A percentile compares a stretch with the other conserved stretches of the same genome.
Evolutionary conservation across 441 rosid genomes (phyloP).

Genomic region (Geranium incanum): DNA sequence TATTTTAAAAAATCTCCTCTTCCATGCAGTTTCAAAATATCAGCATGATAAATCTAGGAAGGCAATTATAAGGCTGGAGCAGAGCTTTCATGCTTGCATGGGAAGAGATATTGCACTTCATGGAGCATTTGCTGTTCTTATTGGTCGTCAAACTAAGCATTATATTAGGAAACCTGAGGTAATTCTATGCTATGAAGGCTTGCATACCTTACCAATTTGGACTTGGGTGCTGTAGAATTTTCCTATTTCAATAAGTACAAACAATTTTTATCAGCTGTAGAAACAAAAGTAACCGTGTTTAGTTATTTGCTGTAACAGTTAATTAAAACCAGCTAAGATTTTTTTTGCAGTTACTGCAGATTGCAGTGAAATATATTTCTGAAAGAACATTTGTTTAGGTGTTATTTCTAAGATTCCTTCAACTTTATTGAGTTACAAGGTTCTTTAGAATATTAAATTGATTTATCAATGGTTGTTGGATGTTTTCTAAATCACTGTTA

Average conservation of each 20-base stretch:
- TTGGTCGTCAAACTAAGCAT: constrained; percentile 73
- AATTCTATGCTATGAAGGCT: constrained; percentile 19
- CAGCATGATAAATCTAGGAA: constrained; percentile 51
- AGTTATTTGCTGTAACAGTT: too few relatives aligned
- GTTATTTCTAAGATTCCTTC: too few relatives aligned
- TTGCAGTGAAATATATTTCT: too few relatives aligned
- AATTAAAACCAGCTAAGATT: too few relatives aligned
- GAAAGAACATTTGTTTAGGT: too few relatives aligned
- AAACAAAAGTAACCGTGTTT: too few relatives aligned
- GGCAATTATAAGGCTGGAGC: constrained; percentile 71
- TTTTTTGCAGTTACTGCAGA: too few relatives aligned
- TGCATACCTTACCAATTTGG: background rate
- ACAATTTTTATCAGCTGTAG: too few relatives aligned
- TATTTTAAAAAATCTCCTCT: constrained; percentile 6
- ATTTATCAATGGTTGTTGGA: too few relatives aligned
- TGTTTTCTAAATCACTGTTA: background rate
- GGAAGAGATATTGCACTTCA: constrained; percentile 69
- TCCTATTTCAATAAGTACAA: background rate
- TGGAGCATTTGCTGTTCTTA: constrained; percentile 68
- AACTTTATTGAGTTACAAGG: too few relatives aligned
- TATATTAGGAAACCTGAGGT: constrained; percentile 83
- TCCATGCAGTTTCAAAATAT: constrained; percentile 56
- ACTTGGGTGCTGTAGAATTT: too few relatives aligned
- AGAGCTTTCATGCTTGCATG: constrained; percentile 58
- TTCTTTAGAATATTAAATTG: too few relatives aligned